Conservation (phyloP, 768 basidiomycete species). For the Leccinum olivaceopallidum region DNA sequence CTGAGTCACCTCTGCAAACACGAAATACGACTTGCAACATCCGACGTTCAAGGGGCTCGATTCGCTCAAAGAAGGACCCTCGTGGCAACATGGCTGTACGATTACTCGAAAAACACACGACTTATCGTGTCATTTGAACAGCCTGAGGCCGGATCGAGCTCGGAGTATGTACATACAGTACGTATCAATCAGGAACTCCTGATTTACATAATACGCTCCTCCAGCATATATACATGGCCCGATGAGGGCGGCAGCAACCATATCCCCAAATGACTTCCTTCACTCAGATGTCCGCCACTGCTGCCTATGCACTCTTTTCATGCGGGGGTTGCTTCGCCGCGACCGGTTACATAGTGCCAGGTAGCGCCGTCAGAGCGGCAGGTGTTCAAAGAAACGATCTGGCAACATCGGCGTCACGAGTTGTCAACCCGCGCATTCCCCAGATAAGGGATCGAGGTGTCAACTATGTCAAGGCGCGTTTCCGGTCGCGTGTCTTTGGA, state of each 20-base stretch:
- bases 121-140: too few species aligned
- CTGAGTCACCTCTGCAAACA: too few species aligned
- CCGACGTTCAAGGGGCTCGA: background rate
- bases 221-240: background rate
- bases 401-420: too few species aligned
- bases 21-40: too few species aligned
- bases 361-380: too few species aligned
- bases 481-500: background rate
- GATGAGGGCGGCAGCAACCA: background rate
- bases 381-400: background rate
- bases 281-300: background rate
- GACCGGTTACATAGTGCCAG: background rate
- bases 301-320: background rate
- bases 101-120: background rate
- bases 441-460: background rate
- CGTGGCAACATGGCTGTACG: background rate
- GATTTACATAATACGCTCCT: background rate
- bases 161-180: too few species aligned
- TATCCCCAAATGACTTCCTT: background rate
- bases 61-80: background rate
- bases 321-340: constrained; percentile 7
- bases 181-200: background rate
- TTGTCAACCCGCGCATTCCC: background rate
- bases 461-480: background rate
- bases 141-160: background rate